Percentiles rank a stretch among this genome's conserved stretches.
phyloP scores from a whole-genome alignment of 805 yeast species.

The Zygoascus bituminiphila region DNA sequence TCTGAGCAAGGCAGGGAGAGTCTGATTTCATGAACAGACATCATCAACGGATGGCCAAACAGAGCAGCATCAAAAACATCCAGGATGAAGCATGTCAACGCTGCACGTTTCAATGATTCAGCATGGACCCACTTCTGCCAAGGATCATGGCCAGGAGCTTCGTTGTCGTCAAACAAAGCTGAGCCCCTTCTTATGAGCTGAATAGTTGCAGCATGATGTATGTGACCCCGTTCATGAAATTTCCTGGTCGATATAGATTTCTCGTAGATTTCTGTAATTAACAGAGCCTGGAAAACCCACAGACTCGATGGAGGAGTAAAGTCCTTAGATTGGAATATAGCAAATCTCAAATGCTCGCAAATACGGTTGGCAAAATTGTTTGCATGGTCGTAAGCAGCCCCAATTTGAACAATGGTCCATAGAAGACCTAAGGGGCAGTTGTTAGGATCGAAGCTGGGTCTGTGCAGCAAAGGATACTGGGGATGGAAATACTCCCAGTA shows the following conservation, averaged over 20 bases:
- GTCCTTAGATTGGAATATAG: constrained; percentile 59
- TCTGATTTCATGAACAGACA: constrained; percentile 55
- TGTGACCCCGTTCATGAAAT: constrained; percentile 73
- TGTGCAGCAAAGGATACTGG: constrained; percentile 50
- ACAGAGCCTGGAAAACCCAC: constrained; percentile 68
- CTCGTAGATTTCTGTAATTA: constrained; percentile 71
- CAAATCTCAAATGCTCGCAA: constrained; percentile 56
- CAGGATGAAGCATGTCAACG: constrained; percentile 72
- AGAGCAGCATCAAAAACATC: constrained; percentile 73
- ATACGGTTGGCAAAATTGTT: constrained; percentile 37
- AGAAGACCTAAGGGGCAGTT: constrained; percentile 42
- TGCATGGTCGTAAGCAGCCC: constrained; percentile 37
- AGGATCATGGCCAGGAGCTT: constrained; percentile 24
- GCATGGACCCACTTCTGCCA: constrained; percentile 69
- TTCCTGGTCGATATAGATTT: constrained; percentile 60
- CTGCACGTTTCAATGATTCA: constrained; percentile 69
- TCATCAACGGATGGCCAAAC: constrained; percentile 60
- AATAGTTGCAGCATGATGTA: constrained; percentile 81
- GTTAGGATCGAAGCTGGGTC: constrained; percentile 47
- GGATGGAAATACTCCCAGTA: constrained; percentile 58
- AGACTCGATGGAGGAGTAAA: constrained; percentile 69
- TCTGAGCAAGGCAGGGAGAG: constrained; percentile 58
- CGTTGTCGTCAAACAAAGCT: constrained; percentile 35
- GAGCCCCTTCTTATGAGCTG: constrained; percentile 72
- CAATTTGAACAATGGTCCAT: constrained; percentile 48